Percentiles rank a stretch among this genome's conserved stretches.
phyloP scores from a whole-genome alignment of 352 stramenopile genomes.

The Phytopythium oedochilum region DNA sequence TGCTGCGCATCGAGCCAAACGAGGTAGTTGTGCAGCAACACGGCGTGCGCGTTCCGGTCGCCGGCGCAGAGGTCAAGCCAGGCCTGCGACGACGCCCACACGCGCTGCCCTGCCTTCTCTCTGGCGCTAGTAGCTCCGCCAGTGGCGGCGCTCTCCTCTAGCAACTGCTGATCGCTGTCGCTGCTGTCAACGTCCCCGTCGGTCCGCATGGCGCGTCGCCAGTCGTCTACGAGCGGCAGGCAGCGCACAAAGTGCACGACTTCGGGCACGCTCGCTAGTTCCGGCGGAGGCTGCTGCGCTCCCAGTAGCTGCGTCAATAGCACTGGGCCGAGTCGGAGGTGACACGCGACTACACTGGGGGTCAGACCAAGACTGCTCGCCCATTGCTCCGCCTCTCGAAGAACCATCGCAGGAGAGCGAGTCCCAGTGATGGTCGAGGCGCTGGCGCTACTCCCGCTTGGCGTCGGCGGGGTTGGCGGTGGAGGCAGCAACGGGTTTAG shows the following conservation, averaged over 20 bases:
- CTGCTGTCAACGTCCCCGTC: background rate
- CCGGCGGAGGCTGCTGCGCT: slow-evolving; percentile 63
- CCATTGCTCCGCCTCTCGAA: background rate
- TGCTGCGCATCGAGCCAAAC: slow-evolving; percentile 67
- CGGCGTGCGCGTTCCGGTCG: slow-evolving; percentile 89
- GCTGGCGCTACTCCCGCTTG: background rate
- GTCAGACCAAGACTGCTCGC: background rate
- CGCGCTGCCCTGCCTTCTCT: slow-evolving; percentile 27
- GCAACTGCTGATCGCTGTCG: background rate
- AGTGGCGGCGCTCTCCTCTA: background rate
- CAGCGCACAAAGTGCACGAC: slow-evolving; percentile 89
- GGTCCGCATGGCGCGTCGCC: slow-evolving; percentile 14
- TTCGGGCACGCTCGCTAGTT: slow-evolving; percentile 15
- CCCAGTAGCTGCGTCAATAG: slow-evolving; percentile 72
- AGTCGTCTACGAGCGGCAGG: slow-evolving; percentile 90
- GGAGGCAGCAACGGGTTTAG: slow-evolving; percentile 76
- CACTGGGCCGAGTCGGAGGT: slow-evolving; percentile 54
- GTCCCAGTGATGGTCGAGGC: slow-evolving; percentile 1
- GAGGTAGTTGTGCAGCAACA: slow-evolving; percentile 91
- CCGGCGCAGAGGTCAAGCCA: slow-evolving; percentile 87
- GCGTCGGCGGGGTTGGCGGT: background rate
- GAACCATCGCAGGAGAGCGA: slow-evolving; percentile 6
- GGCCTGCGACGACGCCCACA: slow-evolving; percentile 90
- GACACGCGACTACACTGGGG: slow-evolving; percentile 66
- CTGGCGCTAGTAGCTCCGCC: background rate